Evolutionary conservation across 257 asterid genomes (phyloP).

Genomic region (Thymus mandschuricus): DNA sequence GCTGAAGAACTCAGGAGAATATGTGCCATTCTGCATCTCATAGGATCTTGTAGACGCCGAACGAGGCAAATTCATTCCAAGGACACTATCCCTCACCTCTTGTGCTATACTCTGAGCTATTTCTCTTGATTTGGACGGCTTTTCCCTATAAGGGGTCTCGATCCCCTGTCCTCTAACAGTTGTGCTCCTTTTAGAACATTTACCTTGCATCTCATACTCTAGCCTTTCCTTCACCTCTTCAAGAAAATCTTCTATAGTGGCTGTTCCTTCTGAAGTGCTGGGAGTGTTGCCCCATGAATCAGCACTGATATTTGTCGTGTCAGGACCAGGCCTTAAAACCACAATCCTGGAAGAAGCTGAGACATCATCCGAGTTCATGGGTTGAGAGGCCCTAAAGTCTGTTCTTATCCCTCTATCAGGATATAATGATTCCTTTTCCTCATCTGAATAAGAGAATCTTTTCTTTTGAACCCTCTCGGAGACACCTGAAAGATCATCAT

Average conservation of each 20-base stretch:
- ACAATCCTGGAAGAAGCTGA: slow-evolving; percentile 74
- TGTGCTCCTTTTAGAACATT: slow-evolving; percentile 52
- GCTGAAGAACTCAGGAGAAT: slow-evolving; percentile 73
- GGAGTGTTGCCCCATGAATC: slow-evolving; percentile 82
- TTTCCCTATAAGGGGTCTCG: slow-evolving; percentile 87
- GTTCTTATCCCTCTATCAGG: slow-evolving; percentile 40
- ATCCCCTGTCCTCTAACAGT: slow-evolving; percentile 86
- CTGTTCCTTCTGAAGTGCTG: slow-evolving; percentile 66
- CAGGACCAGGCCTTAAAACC: slow-evolving; percentile 85
- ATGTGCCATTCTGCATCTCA: slow-evolving; percentile 57
- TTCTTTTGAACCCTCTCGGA: slow-evolving; percentile 35
- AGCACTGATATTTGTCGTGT: slow-evolving; percentile 47
- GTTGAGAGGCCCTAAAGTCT: slow-evolving; percentile 38
- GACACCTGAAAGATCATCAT: slow-evolving; percentile 36
- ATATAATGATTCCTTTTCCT: slow-evolving; percentile 37
- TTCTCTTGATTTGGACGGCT: slow-evolving; percentile 72
- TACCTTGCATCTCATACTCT: slow-evolving; percentile 79
- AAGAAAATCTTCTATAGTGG: slow-evolving; percentile 81
- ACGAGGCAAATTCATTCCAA: slow-evolving; percentile 62
- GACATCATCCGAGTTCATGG: slow-evolving; percentile 36
- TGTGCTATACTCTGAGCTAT: slow-evolving; percentile 79
- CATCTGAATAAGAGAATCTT: slow-evolving; percentile 35
- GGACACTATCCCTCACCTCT: slow-evolving; percentile 75
- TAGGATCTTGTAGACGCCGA: slow-evolving; percentile 88
- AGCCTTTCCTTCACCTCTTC: slow-evolving; percentile 93